These are phyloP conservation scores for Panicum miliaceum DNA, from an alignment of 176 grass and related monocot species.

Conservation along the genomic window DNA sequence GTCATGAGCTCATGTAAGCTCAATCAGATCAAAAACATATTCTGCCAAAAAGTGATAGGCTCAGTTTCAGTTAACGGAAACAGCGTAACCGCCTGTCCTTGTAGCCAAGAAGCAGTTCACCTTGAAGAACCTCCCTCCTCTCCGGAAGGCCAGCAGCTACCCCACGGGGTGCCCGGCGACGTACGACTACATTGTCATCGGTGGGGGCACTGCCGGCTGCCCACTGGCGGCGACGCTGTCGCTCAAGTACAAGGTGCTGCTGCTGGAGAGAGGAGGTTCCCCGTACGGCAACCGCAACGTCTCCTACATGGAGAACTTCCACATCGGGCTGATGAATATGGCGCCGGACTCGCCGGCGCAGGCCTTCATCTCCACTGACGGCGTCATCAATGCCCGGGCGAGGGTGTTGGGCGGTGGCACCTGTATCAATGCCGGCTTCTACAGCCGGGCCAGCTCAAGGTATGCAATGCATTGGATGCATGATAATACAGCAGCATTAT, in stretches of 20 bases:
- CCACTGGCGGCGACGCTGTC: conserved; percentile 82
- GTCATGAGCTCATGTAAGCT: conserved; percentile 5
- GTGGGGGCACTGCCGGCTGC: conserved; percentile 74
- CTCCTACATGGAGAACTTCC: conserved; percentile 79
- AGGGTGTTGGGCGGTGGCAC: conserved; percentile 81
- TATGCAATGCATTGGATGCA: conserved; percentile 27
- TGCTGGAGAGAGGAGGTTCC: conserved; percentile 73
- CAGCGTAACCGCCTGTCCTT: conserved; percentile 18
- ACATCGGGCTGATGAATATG: conserved; percentile 63
- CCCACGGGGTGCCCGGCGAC: background rate
- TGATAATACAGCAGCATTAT: background rate
- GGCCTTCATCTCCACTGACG: conserved; percentile 80
- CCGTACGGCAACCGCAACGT: conserved; percentile 84
- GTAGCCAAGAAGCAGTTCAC: conserved; percentile 54
- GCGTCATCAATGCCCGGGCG: conserved; percentile 81
- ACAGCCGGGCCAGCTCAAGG: conserved; percentile 79
- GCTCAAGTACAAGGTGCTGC: conserved; percentile 58
- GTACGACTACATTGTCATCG: conserved; percentile 80
- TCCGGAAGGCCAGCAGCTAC: conserved; percentile 73
- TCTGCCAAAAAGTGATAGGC: background rate
- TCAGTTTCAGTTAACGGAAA: conserved; percentile 7
- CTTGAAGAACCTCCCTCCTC: conserved; percentile 37
- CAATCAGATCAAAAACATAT: conserved; percentile 11
- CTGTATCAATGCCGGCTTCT: conserved; percentile 94
- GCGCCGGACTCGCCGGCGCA: conserved; percentile 67